These are phyloP conservation scores for Penicillium angulare DNA, from an alignment of 495 filamentous ascomycete genomes.

Conservation along the genomic window DNA sequence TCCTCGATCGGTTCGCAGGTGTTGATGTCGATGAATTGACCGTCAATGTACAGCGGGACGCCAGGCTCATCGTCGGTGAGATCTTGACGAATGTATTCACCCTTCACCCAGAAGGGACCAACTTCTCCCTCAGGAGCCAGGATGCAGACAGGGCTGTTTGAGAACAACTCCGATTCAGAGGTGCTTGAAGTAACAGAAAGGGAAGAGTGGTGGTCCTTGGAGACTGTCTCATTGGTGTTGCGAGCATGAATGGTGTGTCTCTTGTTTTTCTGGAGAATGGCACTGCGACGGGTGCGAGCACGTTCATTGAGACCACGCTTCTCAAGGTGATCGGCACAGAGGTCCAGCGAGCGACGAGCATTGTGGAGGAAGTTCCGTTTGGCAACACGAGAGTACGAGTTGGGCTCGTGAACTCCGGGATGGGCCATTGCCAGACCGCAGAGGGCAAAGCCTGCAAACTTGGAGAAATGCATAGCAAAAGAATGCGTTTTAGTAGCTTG, in stretches of 20 bases:
- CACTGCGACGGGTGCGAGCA: constrained; percentile 12
- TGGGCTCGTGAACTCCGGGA: background rate
- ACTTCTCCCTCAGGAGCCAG: constrained; percentile 11
- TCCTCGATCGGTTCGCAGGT: constrained; percentile 45
- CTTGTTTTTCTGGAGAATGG: constrained; percentile 6
- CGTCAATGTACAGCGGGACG: constrained; percentile 46
- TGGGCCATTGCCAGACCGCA: constrained; percentile 13
- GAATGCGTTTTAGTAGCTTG: no score
- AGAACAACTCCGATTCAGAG: background rate
- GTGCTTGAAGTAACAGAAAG: constrained; percentile 3
- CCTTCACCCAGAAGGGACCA: constrained; percentile 14
- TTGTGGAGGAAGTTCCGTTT: background rate
- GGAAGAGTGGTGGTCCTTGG: background rate
- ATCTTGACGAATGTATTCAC: constrained; percentile 48
- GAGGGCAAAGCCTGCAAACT: constrained; percentile 15
- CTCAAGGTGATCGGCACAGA: constrained; percentile 12
- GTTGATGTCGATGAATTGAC: constrained; percentile 49
- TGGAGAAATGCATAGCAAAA: constrained; percentile 16
- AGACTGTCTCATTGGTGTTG: background rate
- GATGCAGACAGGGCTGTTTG: constrained; percentile 5
- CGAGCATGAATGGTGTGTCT: constrained; percentile 4
- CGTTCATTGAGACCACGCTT: constrained; percentile 8
- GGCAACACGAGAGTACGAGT: background rate
- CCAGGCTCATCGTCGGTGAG: constrained; percentile 41
- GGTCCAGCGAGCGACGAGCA: constrained; percentile 3